Conservation (phyloP, 2,329 filamentous ascomycete genomes). For the Lomentospora prolificans region DNA sequence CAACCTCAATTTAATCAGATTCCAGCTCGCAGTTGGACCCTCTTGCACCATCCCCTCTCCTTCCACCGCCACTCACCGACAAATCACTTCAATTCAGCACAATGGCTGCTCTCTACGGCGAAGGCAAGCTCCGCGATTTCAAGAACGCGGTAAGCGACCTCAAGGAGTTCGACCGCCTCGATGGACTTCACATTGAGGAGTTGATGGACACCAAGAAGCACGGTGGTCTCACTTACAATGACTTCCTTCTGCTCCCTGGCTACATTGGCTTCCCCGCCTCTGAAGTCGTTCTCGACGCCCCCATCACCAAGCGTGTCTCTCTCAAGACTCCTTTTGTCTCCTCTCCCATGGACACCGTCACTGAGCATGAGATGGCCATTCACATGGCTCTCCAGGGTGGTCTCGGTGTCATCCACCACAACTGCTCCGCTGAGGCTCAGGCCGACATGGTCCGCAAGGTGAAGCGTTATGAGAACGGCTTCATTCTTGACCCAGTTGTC, state of each 20-base stretch:
- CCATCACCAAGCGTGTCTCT: constrained; percentile 88
- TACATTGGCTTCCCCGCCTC: constrained; percentile 97
- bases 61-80: constrained; percentile 17
- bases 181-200: constrained; percentile 80
- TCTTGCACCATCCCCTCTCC: constrained; percentile 20
- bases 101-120: constrained; percentile 56
- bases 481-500: constrained; percentile 92
- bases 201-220: constrained; percentile 86
- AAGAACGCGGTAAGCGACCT: constrained; percentile 70
- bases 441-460: constrained; percentile 99
- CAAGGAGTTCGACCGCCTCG: constrained; percentile 66
- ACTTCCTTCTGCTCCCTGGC: constrained; percentile 92
- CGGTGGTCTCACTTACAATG: constrained; percentile 95
- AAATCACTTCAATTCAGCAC: constrained; percentile 17
- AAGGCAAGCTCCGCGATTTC: constrained; percentile 59
- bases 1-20: constrained; percentile 29
- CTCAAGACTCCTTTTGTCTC: constrained; percentile 96
- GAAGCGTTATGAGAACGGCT: constrained; percentile 98
- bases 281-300: constrained; percentile 78
- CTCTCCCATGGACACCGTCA: constrained; percentile 99
- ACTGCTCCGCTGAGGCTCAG: constrained; percentile 95
- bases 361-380: constrained; percentile 98
- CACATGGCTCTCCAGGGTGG: constrained; percentile 87
- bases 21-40: constrained; percentile 15
- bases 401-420: constrained; percentile 95